These are phyloP conservation scores for Moricandia arvensis DNA, from an alignment of 345 rosid species.

Conservation along the genomic window DNA sequence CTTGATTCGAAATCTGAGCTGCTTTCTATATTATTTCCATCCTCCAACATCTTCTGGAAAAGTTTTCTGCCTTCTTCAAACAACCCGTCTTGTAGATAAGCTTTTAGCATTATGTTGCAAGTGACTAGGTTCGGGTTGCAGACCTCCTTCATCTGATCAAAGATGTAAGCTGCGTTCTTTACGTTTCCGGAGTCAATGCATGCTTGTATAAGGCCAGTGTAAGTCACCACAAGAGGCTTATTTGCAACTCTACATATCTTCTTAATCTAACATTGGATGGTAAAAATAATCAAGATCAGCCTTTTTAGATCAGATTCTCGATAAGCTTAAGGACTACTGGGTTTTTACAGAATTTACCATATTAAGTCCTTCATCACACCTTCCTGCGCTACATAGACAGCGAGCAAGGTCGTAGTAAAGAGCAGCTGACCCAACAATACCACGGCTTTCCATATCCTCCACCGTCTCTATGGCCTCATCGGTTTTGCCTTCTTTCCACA, in stretches of 20 bases:
- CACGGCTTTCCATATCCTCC: slow-evolving; percentile 80
- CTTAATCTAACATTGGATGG: slow-evolving; percentile 52
- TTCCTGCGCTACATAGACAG: slow-evolving; percentile 86
- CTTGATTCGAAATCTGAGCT: slow-evolving; percentile 46
- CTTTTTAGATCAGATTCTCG: background rate
- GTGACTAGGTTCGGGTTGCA: slow-evolving; percentile 88
- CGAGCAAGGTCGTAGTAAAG: slow-evolving; percentile 95
- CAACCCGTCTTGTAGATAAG: slow-evolving; percentile 58
- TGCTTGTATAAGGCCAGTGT: slow-evolving; percentile 89
- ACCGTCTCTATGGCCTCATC: slow-evolving; percentile 73
- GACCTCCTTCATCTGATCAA: slow-evolving; percentile 66
- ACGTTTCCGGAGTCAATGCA: slow-evolving; percentile 71
- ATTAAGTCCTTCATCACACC: slow-evolving; percentile 71
- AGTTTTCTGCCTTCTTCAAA: slow-evolving; percentile 75
- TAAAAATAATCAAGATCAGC: slow-evolving; percentile 13
- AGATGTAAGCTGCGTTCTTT: slow-evolving; percentile 56
- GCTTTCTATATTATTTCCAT: slow-evolving; percentile 42
- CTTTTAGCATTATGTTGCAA: slow-evolving; percentile 84
- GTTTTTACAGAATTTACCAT: slow-evolving; percentile 47
- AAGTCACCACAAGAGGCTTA: slow-evolving; percentile 75
- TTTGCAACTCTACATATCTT: slow-evolving; percentile 85
- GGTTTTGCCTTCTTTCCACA: slow-evolving; percentile 80
- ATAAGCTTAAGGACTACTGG: background rate
- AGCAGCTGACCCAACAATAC: slow-evolving; percentile 94
- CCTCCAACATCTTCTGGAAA: slow-evolving; percentile 62